Conservation (phyloP, 768 basidiomycete species). For the Boletus vermiculosoides region DNA sequence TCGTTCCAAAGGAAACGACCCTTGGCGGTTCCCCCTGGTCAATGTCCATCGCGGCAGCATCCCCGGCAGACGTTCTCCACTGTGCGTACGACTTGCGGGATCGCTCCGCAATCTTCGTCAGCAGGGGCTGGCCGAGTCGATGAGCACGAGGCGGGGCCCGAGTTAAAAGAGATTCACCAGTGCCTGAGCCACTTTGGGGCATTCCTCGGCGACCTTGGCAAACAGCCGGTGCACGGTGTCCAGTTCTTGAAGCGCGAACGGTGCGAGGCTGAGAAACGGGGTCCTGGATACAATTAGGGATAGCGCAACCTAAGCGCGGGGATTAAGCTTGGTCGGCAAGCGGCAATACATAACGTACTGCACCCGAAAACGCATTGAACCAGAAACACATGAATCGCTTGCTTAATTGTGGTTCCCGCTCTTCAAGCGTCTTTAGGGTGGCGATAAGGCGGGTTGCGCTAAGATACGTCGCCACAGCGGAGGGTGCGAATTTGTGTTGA, state of each 20-base stretch:
- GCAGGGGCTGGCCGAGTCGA: slow-evolving; percentile 42
- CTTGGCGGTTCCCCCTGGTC: slow-evolving; percentile 16
- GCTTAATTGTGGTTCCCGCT: slow-evolving; percentile 58
- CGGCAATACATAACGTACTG: slow-evolving; percentile 42
- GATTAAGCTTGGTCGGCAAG: neutral
- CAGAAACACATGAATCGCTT: slow-evolving; percentile 69
- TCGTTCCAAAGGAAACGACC: neutral
- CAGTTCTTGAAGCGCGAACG: slow-evolving; percentile 59
- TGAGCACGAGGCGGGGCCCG: slow-evolving; percentile 7
- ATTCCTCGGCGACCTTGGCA: slow-evolving; percentile 52
- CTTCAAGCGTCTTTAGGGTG: slow-evolving; percentile 53
- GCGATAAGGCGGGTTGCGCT: slow-evolving; percentile 57
- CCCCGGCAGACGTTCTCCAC: slow-evolving; percentile 31
- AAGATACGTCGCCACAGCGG: slow-evolving; percentile 67
- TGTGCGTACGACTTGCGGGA: slow-evolving; percentile 46
- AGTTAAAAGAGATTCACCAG: slow-evolving; percentile 40
- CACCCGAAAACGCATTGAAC: slow-evolving; percentile 73
- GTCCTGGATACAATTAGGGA: slow-evolving; percentile 64
- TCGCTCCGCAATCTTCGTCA: slow-evolving; percentile 55
- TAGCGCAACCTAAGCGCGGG: slow-evolving; percentile 51
- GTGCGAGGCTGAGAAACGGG: slow-evolving; percentile 55
- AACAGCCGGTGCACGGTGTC: slow-evolving; percentile 59
- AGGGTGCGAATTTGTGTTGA: slow-evolving; percentile 62
- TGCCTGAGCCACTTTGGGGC: slow-evolving; percentile 59
- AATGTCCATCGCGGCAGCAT: slow-evolving; percentile 26